These are phyloP conservation scores for Trifolium dubium DNA, from an alignment of 306 rosid species.

Conservation along the genomic window DNA sequence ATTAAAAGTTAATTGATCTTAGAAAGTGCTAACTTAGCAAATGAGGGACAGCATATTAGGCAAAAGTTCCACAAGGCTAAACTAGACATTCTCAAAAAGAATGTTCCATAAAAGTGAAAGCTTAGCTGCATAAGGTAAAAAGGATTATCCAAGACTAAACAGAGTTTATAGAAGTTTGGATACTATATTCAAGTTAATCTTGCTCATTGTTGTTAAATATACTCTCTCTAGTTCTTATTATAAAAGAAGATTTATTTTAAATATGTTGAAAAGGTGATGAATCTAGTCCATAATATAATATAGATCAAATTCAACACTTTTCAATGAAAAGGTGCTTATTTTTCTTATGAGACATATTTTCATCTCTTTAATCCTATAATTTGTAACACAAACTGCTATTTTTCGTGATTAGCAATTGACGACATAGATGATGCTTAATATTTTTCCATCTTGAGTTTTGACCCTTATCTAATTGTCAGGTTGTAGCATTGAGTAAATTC, in stretches of 20 bases:
- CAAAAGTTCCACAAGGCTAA: constrained; percentile 39
- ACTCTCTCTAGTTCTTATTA: no score
- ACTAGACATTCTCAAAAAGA: constrained; percentile 48
- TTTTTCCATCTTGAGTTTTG: constrained; percentile 17
- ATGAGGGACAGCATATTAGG: constrained; percentile 23
- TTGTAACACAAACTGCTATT: background rate
- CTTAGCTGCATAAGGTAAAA: constrained; percentile 54
- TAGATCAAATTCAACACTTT: no score
- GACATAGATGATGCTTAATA: background rate
- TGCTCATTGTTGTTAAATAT: background rate
- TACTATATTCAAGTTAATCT: constrained; percentile 13
- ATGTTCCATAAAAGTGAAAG: constrained; percentile 54
- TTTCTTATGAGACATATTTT: background rate
- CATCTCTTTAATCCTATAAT: background rate
- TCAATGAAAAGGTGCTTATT: no score
- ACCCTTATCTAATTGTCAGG: constrained; percentile 52
- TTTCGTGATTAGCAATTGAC: background rate
- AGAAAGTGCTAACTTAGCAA: background rate
- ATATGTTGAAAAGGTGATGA: no score
- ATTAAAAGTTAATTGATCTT: constrained; percentile 29
- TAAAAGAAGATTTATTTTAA: no score
- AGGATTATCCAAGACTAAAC: constrained; percentile 53
- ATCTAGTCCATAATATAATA: no score
- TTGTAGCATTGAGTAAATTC: constrained; percentile 40
- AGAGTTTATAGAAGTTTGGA: constrained; percentile 36